Percentiles rank a stretch among this genome's conserved stretches.
These are phyloP conservation scores for Mimosa pudica DNA, from an alignment of 306 rosid species.

Conservation along the genomic window DNA sequence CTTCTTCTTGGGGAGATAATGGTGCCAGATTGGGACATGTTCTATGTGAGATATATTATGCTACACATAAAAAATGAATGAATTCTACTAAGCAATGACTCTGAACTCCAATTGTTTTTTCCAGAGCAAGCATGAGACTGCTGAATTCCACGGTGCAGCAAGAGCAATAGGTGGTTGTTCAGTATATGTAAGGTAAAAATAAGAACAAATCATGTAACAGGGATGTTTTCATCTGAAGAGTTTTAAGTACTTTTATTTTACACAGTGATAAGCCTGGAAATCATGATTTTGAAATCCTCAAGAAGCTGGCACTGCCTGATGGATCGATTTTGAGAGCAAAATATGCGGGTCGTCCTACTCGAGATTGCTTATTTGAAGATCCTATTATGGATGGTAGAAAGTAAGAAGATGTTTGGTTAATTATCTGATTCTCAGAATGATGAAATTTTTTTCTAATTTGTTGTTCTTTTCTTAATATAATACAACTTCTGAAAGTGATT, in stretches of 20 bases:
- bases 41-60: conserved; percentile 52
- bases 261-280: conserved; percentile 70
- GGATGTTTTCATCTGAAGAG: neutral
- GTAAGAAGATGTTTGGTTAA: conserved; percentile 25
- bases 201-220: neutral
- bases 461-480: conserved; percentile 6
- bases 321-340: conserved; percentile 73
- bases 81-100: conserved; percentile 11
- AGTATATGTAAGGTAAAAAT: conserved; percentile 63
- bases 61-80: conserved; percentile 1
- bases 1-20: conserved; percentile 74
- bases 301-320: conserved; percentile 64
- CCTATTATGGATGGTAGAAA: conserved; percentile 64
- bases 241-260: neutral
- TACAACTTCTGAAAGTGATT: neutral
- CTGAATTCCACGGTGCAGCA: conserved; percentile 82
- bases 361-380: conserved; percentile 71
- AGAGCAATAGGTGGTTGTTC: conserved; percentile 87
- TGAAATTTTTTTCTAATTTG: neutral
- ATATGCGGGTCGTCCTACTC: conserved; percentile 70
- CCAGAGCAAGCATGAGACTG: conserved; percentile 72
- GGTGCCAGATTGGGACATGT: conserved; percentile 87
- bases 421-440: neutral
- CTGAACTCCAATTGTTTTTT: conserved; percentile 1
- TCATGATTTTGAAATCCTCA: conserved; percentile 65